These are phyloP conservation scores for Thamnidium elegans DNA, from an alignment of 192 early-diverging fungal genomes.

Conservation along the genomic window DNA sequence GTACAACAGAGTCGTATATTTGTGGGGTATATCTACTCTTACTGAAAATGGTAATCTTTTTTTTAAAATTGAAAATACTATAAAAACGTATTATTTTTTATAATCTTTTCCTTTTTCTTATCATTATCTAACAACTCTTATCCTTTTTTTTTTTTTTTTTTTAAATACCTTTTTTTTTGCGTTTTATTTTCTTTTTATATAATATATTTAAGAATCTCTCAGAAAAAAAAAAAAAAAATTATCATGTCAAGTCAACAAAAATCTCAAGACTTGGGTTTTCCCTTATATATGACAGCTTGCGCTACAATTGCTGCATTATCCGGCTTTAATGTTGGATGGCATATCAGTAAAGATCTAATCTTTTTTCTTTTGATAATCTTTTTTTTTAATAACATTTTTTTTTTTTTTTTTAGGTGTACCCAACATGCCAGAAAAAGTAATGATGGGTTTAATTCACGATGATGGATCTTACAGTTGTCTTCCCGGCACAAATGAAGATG, in stretches of 20 bases:
- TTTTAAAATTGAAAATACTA: slow-evolving; percentile 4
- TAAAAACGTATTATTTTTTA: slow-evolving; percentile 7
- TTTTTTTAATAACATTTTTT: not conserved
- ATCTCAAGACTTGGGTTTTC: slow-evolving; percentile 26
- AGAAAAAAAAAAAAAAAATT: slow-evolving; percentile 2
- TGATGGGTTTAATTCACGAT: slow-evolving; percentile 4
- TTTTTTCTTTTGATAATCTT: not conserved
- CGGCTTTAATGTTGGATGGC: slow-evolving; percentile 35
- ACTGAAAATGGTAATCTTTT: not conserved
- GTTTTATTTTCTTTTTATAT: not conserved
- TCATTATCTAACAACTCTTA: not conserved
- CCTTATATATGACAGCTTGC: slow-evolving; percentile 25
- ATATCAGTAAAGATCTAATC: slow-evolving; percentile 24
- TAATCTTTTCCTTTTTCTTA: slow-evolving; percentile 17
- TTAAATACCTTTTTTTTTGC: slow-evolving; percentile 12
- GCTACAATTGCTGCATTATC: slow-evolving; percentile 31
- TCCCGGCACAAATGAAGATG: slow-evolving; percentile 11
- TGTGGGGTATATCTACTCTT: slow-evolving; percentile 16
- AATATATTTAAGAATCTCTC: slow-evolving; percentile 6
- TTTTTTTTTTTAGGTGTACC: slow-evolving; percentile 28
- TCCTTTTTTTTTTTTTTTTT: slow-evolving; percentile 11
- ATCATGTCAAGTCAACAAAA: slow-evolving; percentile 14
- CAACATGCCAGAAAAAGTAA: slow-evolving; percentile 29
- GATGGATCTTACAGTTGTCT: slow-evolving; percentile 11
- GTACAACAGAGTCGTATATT: slow-evolving; percentile 6